Conservation (phyloP, 306 rosid genomes). For the Cicer arietinum region DNA sequence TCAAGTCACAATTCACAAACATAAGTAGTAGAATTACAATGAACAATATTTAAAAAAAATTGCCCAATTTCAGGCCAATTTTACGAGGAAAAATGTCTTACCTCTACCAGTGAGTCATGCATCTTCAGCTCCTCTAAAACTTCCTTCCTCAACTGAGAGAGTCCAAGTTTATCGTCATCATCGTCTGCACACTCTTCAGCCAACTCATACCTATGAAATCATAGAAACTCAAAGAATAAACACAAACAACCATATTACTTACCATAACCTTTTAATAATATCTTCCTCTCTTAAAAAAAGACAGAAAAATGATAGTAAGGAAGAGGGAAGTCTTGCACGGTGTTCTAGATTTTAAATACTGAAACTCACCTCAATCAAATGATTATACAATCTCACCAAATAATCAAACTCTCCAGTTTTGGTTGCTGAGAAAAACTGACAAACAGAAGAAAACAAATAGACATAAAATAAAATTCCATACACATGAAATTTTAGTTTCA, state of each 20-base stretch:
- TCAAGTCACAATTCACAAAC: slow-evolving; percentile 1
- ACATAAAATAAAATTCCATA: slow-evolving; percentile 36
- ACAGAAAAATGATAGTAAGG: not conserved
- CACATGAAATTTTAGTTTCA: slow-evolving; percentile 33
- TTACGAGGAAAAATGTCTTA: slow-evolving; percentile 28
- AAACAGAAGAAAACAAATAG: slow-evolving; percentile 31
- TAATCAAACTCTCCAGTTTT: slow-evolving; percentile 54
- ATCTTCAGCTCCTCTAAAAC: slow-evolving; percentile 54
- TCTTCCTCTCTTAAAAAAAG: not conserved
- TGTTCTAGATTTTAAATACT: slow-evolving; percentile 37
- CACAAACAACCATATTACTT: slow-evolving; percentile 16
- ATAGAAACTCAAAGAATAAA: slow-evolving; percentile 32
- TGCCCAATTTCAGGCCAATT: slow-evolving; percentile 9
- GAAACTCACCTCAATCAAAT: slow-evolving; percentile 53
- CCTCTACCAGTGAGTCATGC: slow-evolving; percentile 83
- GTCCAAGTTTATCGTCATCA: slow-evolving; percentile 78
- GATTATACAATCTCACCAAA: slow-evolving; percentile 52
- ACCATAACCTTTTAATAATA: not conserved
- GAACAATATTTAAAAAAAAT: not conserved
- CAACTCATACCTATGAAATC: slow-evolving; percentile 50
- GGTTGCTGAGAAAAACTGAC: slow-evolving; percentile 62
- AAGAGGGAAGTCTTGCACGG: slow-evolving; percentile 14
- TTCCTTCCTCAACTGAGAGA: slow-evolving; percentile 56
- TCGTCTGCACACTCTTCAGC: slow-evolving; percentile 96
- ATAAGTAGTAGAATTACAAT: not conserved